Evolutionary conservation across 2,329 filamentous ascomycete genomes (phyloP).

Genomic region (Fusarium sp.): DNA sequence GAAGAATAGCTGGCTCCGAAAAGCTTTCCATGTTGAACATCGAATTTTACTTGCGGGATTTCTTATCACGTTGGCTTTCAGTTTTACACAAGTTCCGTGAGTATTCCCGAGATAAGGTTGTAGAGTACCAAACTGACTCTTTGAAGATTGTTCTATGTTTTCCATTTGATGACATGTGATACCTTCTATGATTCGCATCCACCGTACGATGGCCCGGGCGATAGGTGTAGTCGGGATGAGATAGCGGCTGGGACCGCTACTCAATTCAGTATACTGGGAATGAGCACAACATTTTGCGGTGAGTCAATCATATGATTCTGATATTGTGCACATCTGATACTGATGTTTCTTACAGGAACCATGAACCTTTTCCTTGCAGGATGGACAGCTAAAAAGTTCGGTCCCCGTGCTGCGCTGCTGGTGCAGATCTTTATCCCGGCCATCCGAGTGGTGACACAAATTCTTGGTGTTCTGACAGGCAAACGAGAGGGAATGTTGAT

Average conservation of each 20-base stretch:
- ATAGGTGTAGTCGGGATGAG: conserved; percentile 69
- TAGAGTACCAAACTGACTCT: background rate
- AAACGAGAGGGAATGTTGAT: conserved; percentile 73
- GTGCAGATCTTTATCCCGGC: conserved; percentile 74
- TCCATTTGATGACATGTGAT: conserved; percentile 78
- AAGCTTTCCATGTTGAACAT: conserved; percentile 52
- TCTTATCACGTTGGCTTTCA: conserved; percentile 65
- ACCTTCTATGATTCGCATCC: conserved; percentile 72
- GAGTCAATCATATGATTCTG: background rate
- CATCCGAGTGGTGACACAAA: conserved; percentile 71
- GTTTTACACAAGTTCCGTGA: conserved; percentile 62
- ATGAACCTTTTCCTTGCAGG: conserved; percentile 70
- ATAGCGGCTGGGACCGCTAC: conserved; percentile 73
- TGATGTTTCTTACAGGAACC: conserved; percentile 22
- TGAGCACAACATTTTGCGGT: conserved; percentile 75
- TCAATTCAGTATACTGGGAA: conserved; percentile 72
- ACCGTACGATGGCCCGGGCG: conserved; percentile 58
- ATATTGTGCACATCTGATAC: fast-evolving
- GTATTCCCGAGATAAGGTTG: conserved; percentile 28
- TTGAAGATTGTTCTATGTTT: conserved; percentile 68
- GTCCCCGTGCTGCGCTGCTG: conserved; percentile 70
- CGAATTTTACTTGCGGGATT: conserved; percentile 69
- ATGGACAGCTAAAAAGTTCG: conserved; percentile 73
- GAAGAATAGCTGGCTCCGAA: conserved; percentile 27
- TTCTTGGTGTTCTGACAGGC: conserved; percentile 71